Evolutionary conservation across 176 grass and related monocot genomes (phyloP), one percentile per base, ranked within the genome.

Genomic region (Poa annua): DNA sequence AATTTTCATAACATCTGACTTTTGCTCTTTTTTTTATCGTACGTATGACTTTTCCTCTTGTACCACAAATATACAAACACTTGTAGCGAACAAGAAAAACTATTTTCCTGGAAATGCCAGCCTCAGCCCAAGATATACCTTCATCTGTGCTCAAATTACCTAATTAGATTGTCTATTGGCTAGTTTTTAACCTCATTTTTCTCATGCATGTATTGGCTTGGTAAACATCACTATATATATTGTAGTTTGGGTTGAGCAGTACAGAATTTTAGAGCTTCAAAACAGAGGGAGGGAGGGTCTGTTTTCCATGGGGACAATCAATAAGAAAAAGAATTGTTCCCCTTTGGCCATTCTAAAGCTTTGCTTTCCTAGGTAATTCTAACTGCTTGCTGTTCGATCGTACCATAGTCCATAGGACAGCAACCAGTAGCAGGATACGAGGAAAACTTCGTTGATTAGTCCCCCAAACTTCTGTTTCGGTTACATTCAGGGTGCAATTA

Each of bases 391-490:
- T 74, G 17, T 70, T 13, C 10, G 7, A 51, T 26, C 47, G 51
- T 74, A 33, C 21, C 15, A 74, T 33, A 25, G 7, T 20, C 21
- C 15, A 74, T 33, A 25, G 7, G 15, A 32, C 44, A 74, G 8
- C 21, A 74, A 77, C 13, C 33, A 60, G n/a, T 41, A 60, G 54
- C 39, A 16, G 20, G 36, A 59, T 39, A 24, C 6, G 45, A 25
- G 48, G 16, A 66, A 68, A 76, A 66, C 26, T 76, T 54, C 32
- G 19, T 76, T 53, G n/a, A 24, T 20, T 83, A 15, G 41, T 83
- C 29, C 32, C 32, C 33, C 2, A 39, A 39, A 76, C 34, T 57
- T 35, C n/a, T 3, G 6, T 57, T 24, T 57, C 74, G 22, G 20
- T 57, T 55, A 34, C 74, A 56, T 56, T 76, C 36, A 12, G 25